Conservation (phyloP, 371 early-diverging fungal species). For the Catenaria anguillulae region DNA sequence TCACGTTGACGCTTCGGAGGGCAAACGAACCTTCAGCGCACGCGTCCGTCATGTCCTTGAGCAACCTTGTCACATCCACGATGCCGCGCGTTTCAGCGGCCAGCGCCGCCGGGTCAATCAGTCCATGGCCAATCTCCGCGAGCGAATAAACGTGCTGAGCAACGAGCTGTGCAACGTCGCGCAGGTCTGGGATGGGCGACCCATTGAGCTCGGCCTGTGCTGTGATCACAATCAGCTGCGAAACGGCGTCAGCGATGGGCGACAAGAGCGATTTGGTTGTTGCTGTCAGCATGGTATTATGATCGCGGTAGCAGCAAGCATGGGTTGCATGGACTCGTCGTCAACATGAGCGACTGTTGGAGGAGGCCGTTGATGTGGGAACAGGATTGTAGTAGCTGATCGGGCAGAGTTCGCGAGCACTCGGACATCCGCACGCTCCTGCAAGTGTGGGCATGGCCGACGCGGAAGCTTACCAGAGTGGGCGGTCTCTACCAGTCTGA, state of each 20-base stretch:
- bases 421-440: no score
- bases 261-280: conserved; percentile 26
- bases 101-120: conserved; percentile 8
- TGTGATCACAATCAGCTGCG: conserved; percentile 23
- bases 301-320: no score
- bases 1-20: background rate
- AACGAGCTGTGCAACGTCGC: conserved; percentile 19
- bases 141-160: conserved; percentile 26
- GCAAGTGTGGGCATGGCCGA: no score
- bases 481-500: no score
- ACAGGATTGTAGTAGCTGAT: no score
- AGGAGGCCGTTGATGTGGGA: no score
- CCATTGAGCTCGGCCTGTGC: conserved; percentile 25
- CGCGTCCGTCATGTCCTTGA: conserved; percentile 23
- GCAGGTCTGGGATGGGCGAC: conserved; percentile 26
- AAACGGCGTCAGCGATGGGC: conserved; percentile 34
- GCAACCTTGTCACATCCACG: conserved; percentile 8
- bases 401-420: no score
- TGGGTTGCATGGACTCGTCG: conserved; percentile 1
- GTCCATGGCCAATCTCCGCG: conserved; percentile 17
- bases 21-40: conserved; percentile 17
- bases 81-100: conserved; percentile 15
- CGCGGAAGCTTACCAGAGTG: no score
- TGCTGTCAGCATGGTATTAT: conserved; percentile 23
- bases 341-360: no score